Evolutionary conservation across 164 flowering plant genomes (phyloP), one percentile per base, ranked within the genome.

Genomic region (Hamamelis virginiana): DNA sequence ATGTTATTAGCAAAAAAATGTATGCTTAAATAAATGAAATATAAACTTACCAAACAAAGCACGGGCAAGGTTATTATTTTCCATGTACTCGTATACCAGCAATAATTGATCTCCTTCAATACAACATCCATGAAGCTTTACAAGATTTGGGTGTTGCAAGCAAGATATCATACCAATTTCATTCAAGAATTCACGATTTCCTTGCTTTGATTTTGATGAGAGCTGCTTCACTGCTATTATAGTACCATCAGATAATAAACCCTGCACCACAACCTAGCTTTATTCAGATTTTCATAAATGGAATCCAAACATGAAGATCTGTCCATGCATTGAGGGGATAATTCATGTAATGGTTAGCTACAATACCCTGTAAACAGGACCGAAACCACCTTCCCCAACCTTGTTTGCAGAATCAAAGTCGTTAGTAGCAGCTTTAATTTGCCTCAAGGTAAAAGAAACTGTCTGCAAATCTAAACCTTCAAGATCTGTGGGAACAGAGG

Each of bases 301-400:
- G 47, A 59, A 27, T 58, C 14, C 1, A 72, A 45, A 25, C 1
- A 46, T 9, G 33, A 44, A 15, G 5, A 33, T 50, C n/a, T n/a
- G n/a, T n/a, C 15, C 43, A 27, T 3, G 14, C 21, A 59, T 41
- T n/a, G n/a, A 15, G 9, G 15, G 11, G 8, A 38, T 5, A 21
- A 55, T 26, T 15, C 65, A 72, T 33, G 67, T 62, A 16, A 74
- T 43, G 23, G 12, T 53, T 46, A 59, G 60, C 62, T n/a, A 50
- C 18, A 62, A 46, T 72, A 88, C 92, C 92, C 81, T 88, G 75
- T 70, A 88, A 28, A 86, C 90, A 53, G 87, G 80, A 44, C 92
- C 92, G 65, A 88, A 88, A 38, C 92, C 92, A 63, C 92, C 92
- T 83, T 88, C 88, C 23, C 92, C 92, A 33, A 88, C 79, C 73